Evolutionary conservation across 23 red algal genomes (phyloP), one percentile per base, ranked within the genome.

Genomic region (Gracilaria gracilis): DNA sequence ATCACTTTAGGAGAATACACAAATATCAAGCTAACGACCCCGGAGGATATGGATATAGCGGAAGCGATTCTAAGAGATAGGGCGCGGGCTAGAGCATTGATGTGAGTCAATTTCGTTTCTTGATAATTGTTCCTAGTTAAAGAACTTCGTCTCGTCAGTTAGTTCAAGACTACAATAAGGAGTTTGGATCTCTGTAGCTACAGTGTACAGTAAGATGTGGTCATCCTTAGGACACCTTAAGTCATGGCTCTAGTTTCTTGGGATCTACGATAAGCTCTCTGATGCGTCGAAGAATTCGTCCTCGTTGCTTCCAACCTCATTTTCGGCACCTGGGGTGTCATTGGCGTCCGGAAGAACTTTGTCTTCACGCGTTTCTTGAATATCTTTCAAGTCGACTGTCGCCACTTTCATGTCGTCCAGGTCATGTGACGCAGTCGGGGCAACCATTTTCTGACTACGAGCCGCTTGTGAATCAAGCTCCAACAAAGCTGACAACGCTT

Each of bases 1-100:
- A 66, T 99, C 29, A 99, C 97, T 9, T 47, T 87, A 0, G 97
- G 97, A 28, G 94, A 99, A 83, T 99, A 99, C 82, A 92, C 94
- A 14, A 99, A 99, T 59, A 96, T 99, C n/a, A 99, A 99, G 80
- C 28, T 99, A 24, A 99, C 97, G n/a, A 99, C 97, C 0, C 94
- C 94, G 39, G 97, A 99, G 79, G 97, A 99, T 77, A 93, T 99
- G 93, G 80, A 82, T 55, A 90, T 99, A 53, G 97, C 97, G 53
- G 91, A 96, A 62, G 75, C 87, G 29, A 99, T 99, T 70, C 76
- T 99, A 40, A 79, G 58, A 59, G 82, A 91, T 40, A 67, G 86
- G 19, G 72, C 57, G 36, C 38, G 46, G 28, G 50, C 72, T 50
- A 31, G 32, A 77, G 72, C 64, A 69, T 24, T 37, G 64, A 69